Percentiles rank a stretch among this genome's conserved stretches.
Evolutionary conservation across 1,139 yeast species (phyloP).

Genomic region (Zygoascus hellenicus): DNA sequence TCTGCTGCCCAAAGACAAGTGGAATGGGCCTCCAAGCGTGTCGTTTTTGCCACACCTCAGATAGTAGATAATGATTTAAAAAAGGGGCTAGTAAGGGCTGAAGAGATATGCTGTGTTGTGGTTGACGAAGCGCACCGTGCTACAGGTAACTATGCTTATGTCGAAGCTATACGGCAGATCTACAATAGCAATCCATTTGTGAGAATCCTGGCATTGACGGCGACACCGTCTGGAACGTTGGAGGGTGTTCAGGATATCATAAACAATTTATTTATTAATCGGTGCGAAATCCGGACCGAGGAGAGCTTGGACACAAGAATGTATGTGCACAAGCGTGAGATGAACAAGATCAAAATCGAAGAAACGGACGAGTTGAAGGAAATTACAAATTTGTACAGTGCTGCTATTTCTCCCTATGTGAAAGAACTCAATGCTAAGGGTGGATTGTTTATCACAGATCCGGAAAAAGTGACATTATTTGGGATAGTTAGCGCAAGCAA

Average conservation of each 20-base stretch:
- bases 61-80: conserved; percentile 87
- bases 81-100: conserved; percentile 71
- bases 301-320: conserved; percentile 70
- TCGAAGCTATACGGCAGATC: conserved; percentile 66
- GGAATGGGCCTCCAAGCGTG: conserved; percentile 70
- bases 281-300: conserved; percentile 82
- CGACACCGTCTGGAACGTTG: conserved; percentile 87
- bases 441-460: conserved; percentile 58
- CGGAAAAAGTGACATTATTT: conserved; percentile 64
- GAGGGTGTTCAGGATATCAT: conserved; percentile 87
- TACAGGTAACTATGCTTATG: conserved; percentile 83
- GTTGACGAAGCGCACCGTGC: conserved; percentile 97
- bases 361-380: conserved; percentile 49
- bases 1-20: conserved; percentile 42
- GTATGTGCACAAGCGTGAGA: conserved; percentile 67
- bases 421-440: conserved; percentile 58
- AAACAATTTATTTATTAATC: conserved; percentile 63
- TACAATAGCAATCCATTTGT: conserved; percentile 59
- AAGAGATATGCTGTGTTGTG: conserved; percentile 65
- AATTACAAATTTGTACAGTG: conserved; percentile 47
- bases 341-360: conserved; percentile 54
- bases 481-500: conserved; percentile 66
- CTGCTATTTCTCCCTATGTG: conserved; percentile 61
- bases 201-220: conserved; percentile 81
- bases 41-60: conserved; percentile 94